Evolutionary conservation across 371 early-diverging fungal genomes (phyloP), one percentile per base, ranked within the genome.

Genomic region (Syncephalastrum racemosum): DNA sequence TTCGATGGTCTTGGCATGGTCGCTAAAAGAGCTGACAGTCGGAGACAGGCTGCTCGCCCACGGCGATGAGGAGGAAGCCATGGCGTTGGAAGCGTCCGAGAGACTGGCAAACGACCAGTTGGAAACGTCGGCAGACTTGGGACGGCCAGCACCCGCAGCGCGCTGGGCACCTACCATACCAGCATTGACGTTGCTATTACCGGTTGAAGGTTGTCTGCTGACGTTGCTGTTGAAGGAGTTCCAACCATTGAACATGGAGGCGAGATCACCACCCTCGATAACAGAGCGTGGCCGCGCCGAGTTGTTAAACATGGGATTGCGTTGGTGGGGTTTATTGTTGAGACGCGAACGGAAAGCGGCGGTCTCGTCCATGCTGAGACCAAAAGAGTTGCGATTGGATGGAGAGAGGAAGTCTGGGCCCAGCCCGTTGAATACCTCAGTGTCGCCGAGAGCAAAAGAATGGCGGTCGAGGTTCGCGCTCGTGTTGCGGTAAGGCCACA

Each of bases 101-200:
- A 50, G 39, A 20, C 36, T 43, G 12, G 54, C 60, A 50, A 60
- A 58, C 27, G 54, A 58, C 53, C 53, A 50, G 42, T 56, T 66
- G 39, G 81, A 81, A 81, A 86, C 83, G 41, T 81, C 73, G 12
- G 84, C 84, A 1, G 87, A 84, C 49, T 79, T 82, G 15, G 87
- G 87, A 16, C 84, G 62, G 25, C 74, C 79, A 47, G 56, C 68
- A 46, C 66, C 62, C 6, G 70, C 62, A 56, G 50, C 54, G 42
- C 59, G 63, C 4, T 58, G 52, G 39, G 51, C 57, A 15, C 61
- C 70, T 8, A 69, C 58, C n/a, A 54, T 57, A 36, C 59, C 59
- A 5, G 54, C 46, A 24, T 41, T 50, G 14, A 19, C 27, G 1
- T 46, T 56, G 18, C 45, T 50, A 13, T 40, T 46, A n/a, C 51